phyloP scores from a whole-genome alignment of 1,284 basidiomycete species.

The Pseudozyma thailandica region DNA sequence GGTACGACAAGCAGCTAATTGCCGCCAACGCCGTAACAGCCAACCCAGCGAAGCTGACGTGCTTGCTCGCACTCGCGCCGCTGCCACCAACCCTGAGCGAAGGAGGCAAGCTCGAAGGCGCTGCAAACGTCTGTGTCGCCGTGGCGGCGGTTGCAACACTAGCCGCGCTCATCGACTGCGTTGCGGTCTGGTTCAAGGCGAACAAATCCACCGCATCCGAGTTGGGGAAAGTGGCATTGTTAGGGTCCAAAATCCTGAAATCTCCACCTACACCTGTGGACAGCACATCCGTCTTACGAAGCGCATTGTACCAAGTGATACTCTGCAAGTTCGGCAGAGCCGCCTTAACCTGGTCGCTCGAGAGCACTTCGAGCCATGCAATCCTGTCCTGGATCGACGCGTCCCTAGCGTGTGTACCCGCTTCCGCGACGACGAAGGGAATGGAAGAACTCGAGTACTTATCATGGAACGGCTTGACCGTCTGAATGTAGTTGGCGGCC shows the following conservation, averaged over 20 bases:
- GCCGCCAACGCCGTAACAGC: constrained; percentile 25
- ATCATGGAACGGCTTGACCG: constrained; percentile 68
- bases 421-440: constrained; percentile 69
- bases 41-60: constrained; percentile 6
- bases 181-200: constrained; percentile 10
- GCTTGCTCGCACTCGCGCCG: background rate
- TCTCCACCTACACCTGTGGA: constrained; percentile 44
- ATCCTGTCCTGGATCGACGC: constrained; percentile 47
- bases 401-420: constrained; percentile 45
- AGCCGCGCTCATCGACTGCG: constrained; percentile 4
- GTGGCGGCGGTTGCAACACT: constrained; percentile 18
- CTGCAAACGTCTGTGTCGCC: constrained; percentile 11
- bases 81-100: constrained; percentile 3
- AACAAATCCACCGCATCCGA: constrained; percentile 17
- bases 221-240: constrained; percentile 41
- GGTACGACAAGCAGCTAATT: constrained; percentile 17
- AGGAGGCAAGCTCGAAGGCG: constrained; percentile 16
- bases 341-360: constrained; percentile 44
- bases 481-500: constrained; percentile 52
- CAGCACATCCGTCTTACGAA: constrained; percentile 35
- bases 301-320: constrained; percentile 68
- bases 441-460: constrained; percentile 47
- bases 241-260: constrained; percentile 41
- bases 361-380: constrained; percentile 60
- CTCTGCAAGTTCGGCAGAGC: constrained; percentile 62